Evolutionary conservation across 371 early-diverging fungal genomes (phyloP).

Genomic region (Rhizopus stolonifer): DNA sequence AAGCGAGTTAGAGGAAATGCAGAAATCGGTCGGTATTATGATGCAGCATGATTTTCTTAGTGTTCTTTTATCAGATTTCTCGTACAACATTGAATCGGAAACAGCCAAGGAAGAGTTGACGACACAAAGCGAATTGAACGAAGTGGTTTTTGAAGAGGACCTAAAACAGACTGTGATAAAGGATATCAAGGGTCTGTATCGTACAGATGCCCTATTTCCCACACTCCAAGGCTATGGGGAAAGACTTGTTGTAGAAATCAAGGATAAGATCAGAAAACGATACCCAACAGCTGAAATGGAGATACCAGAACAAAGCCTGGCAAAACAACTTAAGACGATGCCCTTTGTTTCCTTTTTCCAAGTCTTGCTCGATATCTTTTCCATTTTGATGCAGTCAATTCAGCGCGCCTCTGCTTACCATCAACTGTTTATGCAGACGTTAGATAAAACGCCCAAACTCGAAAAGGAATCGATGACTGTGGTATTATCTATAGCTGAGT

Average conservation of each 20-base stretch:
- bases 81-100: conserved; percentile 10
- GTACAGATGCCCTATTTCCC: conserved; percentile 63
- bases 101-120: conserved; percentile 8
- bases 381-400: conserved; percentile 62
- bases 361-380: conserved; percentile 70
- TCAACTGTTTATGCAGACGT: conserved; percentile 46
- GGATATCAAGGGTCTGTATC: conserved; percentile 70
- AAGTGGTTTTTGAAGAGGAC: conserved; percentile 42
- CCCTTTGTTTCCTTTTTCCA: conserved; percentile 81
- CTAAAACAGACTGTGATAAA: conserved; percentile 64
- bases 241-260: conserved; percentile 69
- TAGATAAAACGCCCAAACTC: conserved; percentile 27
- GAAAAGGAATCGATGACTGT: conserved; percentile 63
- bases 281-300: conserved; percentile 9
- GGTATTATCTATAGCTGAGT: conserved; percentile 71
- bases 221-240: conserved; percentile 78
- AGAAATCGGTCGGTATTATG: conserved; percentile 65
- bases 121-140: conserved; percentile 1
- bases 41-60: conserved; percentile 74
- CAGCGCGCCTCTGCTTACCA: conserved; percentile 65
- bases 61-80: conserved; percentile 60
- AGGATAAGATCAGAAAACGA: conserved; percentile 68
- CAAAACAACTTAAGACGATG: conserved; percentile 65
- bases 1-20: conserved; percentile 65
- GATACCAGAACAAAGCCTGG: conserved; percentile 14